A percentile compares a stretch with the other conserved stretches of the same genome.
These are phyloP conservation scores for Trichosanthes cucumerina DNA, from an alignment of 306 rosid genomes.

Conservation along the genomic window DNA sequence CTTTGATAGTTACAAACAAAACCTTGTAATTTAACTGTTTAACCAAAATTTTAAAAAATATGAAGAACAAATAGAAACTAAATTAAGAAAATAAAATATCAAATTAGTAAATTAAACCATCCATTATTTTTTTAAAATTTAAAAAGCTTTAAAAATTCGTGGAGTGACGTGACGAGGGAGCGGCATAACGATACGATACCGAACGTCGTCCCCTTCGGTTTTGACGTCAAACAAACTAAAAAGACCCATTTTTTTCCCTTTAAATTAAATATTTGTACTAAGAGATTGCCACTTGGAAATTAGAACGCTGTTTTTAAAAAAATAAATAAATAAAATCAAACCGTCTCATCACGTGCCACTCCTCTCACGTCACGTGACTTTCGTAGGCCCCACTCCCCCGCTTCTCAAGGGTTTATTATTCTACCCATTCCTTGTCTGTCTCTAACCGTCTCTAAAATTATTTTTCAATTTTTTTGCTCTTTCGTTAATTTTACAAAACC, in stretches of 20 bases:
- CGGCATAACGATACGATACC: not conserved
- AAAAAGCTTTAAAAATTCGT: not conserved
- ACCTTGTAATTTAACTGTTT: too few species aligned
- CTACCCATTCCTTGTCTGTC: not conserved
- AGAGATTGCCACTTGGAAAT: not conserved
- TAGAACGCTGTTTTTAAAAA: not conserved
- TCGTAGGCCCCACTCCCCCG: slow-evolving; percentile 1
- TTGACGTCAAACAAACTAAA: not conserved
- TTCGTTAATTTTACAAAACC: not conserved
- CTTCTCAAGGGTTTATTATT: not conserved
- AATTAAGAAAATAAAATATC: not conserved
- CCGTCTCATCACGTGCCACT: not conserved
- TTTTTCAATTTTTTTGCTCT: not conserved
- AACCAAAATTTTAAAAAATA: not conserved
- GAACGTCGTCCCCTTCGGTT: not conserved
- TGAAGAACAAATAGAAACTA: not conserved
- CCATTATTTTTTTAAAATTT: not conserved
- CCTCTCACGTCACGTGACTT: not conserved
- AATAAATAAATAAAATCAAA: not conserved
- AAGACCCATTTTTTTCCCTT: not conserved
- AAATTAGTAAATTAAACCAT: not conserved
- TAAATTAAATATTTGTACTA: not conserved
- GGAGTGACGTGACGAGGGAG: not conserved
- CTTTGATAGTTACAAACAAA: too few species aligned
- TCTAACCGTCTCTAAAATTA: not conserved